Base-by-base conservation (phyloP, 2,329 filamentous ascomycete genomes). In the Colletotrichum aenigma region DNA sequence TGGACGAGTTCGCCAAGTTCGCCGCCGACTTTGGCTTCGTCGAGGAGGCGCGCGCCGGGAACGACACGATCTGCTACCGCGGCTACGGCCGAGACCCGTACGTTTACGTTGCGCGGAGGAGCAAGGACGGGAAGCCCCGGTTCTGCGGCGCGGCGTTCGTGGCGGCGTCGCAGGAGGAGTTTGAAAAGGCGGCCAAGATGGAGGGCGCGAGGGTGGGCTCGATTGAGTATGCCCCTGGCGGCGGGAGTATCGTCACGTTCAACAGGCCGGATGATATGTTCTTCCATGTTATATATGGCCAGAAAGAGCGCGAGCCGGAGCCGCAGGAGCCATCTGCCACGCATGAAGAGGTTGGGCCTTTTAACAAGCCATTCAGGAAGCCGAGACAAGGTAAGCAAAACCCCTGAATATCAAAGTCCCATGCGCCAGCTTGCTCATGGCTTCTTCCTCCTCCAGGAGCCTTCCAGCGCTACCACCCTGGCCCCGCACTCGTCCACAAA, bases 71-170 rank as follows among this genome's bases (percentile, higher is more conserved):
- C 56, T 90, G 86, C 82, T 89, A 85, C 77, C 85, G 87, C 32
- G 89, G 89, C 3, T 90, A 89, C 75, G 88, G 89, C 16, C 81
- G 79, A 2, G 88, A 91, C 74, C 86, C 86, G 34, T 91, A 87
- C 75, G 81, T 88, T 3, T 89, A 90, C 77, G 86, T 88, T 66
- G 87, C 86, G 12, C 66, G 65, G 16, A 79, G 78, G 75, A 78
- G 75, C 74, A 76, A 67, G 55, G 77, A 79, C 62, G 78, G 77
- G 2, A 73, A 79, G 43, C 72, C 70, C 4, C 75, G 66, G 34
- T 83, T 82, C 66, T 58, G 77, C n/a, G 81, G 81, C 24, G 74
- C 62, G 3, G 77, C 78, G 3, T 83, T 81, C 72, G 82, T 85
- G 55, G 80, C 82, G 58, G 82, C 84, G 2, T 74, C 77, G 32